Base-by-base conservation (phyloP, 345 rosid genomes). In the Syzygium aromaticum region DNA sequence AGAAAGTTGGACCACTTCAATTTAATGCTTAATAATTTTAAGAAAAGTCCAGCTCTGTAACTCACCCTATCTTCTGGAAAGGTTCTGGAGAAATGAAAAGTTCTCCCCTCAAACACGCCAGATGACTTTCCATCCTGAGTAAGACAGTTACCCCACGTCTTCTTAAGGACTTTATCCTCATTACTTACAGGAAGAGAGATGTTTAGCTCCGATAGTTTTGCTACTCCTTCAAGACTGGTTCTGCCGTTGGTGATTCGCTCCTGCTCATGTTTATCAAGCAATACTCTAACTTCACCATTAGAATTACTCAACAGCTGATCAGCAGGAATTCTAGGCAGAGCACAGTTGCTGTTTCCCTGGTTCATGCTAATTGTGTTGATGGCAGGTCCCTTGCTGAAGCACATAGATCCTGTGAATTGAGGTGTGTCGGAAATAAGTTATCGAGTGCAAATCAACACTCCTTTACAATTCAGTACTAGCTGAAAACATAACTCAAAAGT, bases 1-100 rank as follows among this genome's bases (percentile, higher is more conserved):
- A 67, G 46, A 33, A 67, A 67, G 80, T 33, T 17, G 80, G 23
- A 67, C 23, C 46, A 9, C 46, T 67, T 67, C 19, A 67, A 67
- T 33, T 33, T 67, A 33, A 9, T 33, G 80, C 25, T 67, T 17
- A 67, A 33, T 33, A 67, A 11, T 77, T 77, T 52, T 56, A 30
- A 63, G 80, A 51, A 63, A 86, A 46, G 43, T 30, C 67, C n/a
- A 25, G 56, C 51, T 57, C 86, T 77, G 67, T n/a, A 85, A 89
- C 96, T 88, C 93, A 98, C 99, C 95, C 94, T 91, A 86, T 96
- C 96, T 90, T 93, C 92, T 92, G 97, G 97, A 93, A 96, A 96
- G 52, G 91, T 92, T 89, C 88, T 86, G 30, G 98, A 95, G 92
- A 96, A 98, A 90, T 95, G 73, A 91, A 98, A 96, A 85, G n/a